Evolutionary conservation across 495 filamentous ascomycete species (phyloP), one percentile per base, ranked within the genome.

Genomic region (Pyrenula aspistea): DNA sequence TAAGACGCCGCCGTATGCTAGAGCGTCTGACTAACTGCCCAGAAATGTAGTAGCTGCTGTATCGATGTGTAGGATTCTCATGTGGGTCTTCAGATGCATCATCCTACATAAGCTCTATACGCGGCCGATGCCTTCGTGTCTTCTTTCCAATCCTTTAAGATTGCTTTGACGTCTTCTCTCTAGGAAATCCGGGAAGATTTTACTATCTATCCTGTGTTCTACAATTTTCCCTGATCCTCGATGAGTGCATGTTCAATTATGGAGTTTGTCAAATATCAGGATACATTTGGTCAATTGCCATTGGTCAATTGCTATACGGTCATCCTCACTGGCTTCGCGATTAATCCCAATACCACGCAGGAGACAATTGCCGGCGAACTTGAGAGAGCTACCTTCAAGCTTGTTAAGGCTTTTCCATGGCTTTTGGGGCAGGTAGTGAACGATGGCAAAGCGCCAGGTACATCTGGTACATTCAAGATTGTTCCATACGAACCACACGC

Each of bases 231-330:
- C n/a, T n/a, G n/a, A n/a, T n/a, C n/a, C n/a, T 8, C 31, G 15
- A 42, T 42, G 31, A 15, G 31, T 42, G 4, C 31, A 42, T 20
- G 8, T 4, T 52, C 50, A 8, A 8, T 20, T 4, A 52, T 52
- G 8, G 50, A 52, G 8, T 24, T 52, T 52, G 19, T 19, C 19
- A 20, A 24, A 10, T 52, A 8, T 52, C 62, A 65, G 59, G 67
- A 70, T 60, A 54, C 71, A 8, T 56, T 72, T 4, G 68, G 71
- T 22, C 71, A 76, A 53, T 61, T 76, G 0, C 71, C 73, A 12
- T 56, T 70, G 3, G 63, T 74, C 15, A 65, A 76, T 54, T 62
- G 56, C 50, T 76, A 76, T 55, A 68, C 61, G 10, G 71, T 74
- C 52, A 62, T 69, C 24, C 54, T 68, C 3, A 56, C 63, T 1